Evolutionary conservation across 306 rosid genomes (phyloP).

Genomic region (Acacia confusa): DNA sequence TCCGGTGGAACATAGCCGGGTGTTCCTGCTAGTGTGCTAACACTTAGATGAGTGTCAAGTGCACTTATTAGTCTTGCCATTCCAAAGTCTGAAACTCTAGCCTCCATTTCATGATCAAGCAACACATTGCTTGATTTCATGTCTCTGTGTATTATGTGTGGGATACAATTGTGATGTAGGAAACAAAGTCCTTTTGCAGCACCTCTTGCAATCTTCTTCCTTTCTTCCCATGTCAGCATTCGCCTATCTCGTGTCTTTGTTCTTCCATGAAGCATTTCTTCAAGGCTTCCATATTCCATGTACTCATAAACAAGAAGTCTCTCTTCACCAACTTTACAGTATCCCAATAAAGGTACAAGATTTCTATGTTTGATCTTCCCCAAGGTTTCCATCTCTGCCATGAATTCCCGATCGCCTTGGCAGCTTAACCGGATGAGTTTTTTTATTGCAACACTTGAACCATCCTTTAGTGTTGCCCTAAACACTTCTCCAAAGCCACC

Average conservation of each 20-base stretch:
- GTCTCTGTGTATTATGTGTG: slow-evolving; percentile 95
- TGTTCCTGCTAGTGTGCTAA: slow-evolving; percentile 96
- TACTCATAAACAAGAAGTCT: slow-evolving; percentile 91
- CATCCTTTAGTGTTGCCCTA: slow-evolving; percentile 88
- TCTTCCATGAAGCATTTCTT: slow-evolving; percentile 94
- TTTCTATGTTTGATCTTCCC: slow-evolving; percentile 93
- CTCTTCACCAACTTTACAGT: slow-evolving; percentile 94
- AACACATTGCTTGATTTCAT: slow-evolving; percentile 97
- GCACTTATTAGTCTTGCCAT: slow-evolving; percentile 99
- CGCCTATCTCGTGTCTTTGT: slow-evolving; percentile 53
- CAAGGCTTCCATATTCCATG: slow-evolving; percentile 97
- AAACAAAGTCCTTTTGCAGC: slow-evolving; percentile 96
- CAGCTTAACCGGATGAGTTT: slow-evolving; percentile 88
- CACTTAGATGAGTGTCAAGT: slow-evolving; percentile 93
- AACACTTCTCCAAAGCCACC: slow-evolving; percentile 99
- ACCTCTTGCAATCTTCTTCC: slow-evolving; percentile 91
- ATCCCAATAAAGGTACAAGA: slow-evolving; percentile 85
- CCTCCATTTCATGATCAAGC: slow-evolving; percentile 84
- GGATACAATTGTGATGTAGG: slow-evolving; percentile 97
- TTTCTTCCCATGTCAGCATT: slow-evolving; percentile 84
- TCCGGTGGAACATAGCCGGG: slow-evolving; percentile 99
- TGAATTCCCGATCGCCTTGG: slow-evolving; percentile 96
- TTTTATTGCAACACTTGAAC: slow-evolving; percentile 93
- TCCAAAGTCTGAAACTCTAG: slow-evolving; percentile 93
- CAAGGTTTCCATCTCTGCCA: slow-evolving; percentile 98